Evolutionary conservation across 2,329 filamentous ascomycete genomes (phyloP), one percentile per base, ranked within the genome.

Genomic region (Curvularia lunata): DNA sequence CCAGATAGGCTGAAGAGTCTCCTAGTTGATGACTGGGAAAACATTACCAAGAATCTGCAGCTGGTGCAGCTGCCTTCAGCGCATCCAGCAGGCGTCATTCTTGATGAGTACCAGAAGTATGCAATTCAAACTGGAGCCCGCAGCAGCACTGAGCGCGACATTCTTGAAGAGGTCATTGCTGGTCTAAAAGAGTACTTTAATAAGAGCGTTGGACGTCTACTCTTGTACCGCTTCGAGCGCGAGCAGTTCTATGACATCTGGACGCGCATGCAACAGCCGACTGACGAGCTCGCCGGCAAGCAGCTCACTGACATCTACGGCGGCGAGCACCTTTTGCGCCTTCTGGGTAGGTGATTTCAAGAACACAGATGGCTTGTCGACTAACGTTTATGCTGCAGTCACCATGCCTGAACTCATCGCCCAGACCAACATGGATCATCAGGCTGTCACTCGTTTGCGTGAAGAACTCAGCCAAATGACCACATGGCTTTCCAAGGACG

Each of bases 21-120:
- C 62, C 86, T 99, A 3, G 95, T 99, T 21, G 95, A 99, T 74
- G 95, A 99, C 76, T 99, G 95, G 95, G 95, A 99, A 77, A 96
- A 97, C 69, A 88, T 99, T 61, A 99, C 95, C 55, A 98, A 97
- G 80, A 95, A 96, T 74, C 87, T 92, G 67, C 91, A 94, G 73
- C 87, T 98, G 4, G 91, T 97, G 30, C 88, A 91, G 1, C 82
- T 99, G 16, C 95, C 95, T 0, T 88, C 92, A 46, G 82, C 84
- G 27, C 86, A 89, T 50, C 87, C 94, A 1, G 91, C 95, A 58
- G 86, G 85, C 63, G 81, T 86, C 64, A 91, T 99, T 60, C 81
- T 99, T 16, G 84, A 92, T 48, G 90, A 94, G 63, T 99, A 97
- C 75, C 82, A 89, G 88, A 70, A 90, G 92, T 79, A 85, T 83